phyloP scores from a whole-genome alignment of 1,284 basidiomycete species.

The Mycosarcoma mackinlayi region DNA sequence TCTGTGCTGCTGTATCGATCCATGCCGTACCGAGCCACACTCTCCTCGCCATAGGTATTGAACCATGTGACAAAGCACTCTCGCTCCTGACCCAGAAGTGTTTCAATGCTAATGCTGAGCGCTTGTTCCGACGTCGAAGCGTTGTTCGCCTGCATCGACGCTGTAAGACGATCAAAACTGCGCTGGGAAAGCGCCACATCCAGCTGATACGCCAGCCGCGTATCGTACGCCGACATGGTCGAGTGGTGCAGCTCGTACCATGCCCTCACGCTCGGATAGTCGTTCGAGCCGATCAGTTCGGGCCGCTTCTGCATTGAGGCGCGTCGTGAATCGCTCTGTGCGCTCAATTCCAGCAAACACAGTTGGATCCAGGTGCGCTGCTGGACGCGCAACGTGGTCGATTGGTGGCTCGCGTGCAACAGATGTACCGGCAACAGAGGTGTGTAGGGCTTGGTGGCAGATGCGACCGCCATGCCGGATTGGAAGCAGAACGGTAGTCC shows the following conservation, averaged over 20 bases:
- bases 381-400: slow-evolving; percentile 17
- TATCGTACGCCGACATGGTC: slow-evolving; percentile 27
- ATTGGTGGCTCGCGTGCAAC: slow-evolving; percentile 14
- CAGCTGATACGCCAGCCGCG: slow-evolving; percentile 33
- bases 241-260: slow-evolving; percentile 34
- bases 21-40: slow-evolving; percentile 24
- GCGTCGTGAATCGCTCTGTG: slow-evolving; percentile 19
- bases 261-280: slow-evolving; percentile 19
- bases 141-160: not conserved
- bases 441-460: slow-evolving; percentile 23
- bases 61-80: slow-evolving; percentile 27
- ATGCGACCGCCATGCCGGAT: slow-evolving; percentile 13
- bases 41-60: slow-evolving; percentile 27
- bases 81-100: slow-evolving; percentile 12
- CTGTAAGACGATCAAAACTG: slow-evolving; percentile 17
- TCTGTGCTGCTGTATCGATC: slow-evolving; percentile 33
- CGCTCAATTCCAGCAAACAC: slow-evolving; percentile 33
- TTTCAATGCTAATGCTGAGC: slow-evolving; percentile 10
- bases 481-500: slow-evolving; percentile 52
- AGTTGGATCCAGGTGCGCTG: slow-evolving; percentile 49
- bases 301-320: slow-evolving; percentile 11
- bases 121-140: slow-evolving; percentile 1
- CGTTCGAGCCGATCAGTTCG: slow-evolving; percentile 15
- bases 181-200: slow-evolving; percentile 30
- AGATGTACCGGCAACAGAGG: slow-evolving; percentile 16